Evolutionary conservation across 805 yeast species (phyloP).

Genomic region (Kuraishia borneana): DNA sequence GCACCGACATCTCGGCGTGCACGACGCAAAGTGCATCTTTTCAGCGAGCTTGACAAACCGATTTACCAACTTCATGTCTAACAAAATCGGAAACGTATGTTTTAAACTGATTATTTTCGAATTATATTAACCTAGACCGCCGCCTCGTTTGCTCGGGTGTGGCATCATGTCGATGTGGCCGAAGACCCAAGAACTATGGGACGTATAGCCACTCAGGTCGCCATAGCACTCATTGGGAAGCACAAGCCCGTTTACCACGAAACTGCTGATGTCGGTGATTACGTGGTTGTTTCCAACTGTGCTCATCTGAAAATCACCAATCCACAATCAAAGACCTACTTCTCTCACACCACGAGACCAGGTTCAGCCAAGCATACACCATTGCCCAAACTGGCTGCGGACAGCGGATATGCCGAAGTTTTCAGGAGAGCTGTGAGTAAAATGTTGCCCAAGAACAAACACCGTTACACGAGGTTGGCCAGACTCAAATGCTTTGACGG

Average conservation of each 20-base stretch:
- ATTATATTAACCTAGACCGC: slow-evolving; percentile 31
- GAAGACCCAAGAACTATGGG: slow-evolving; percentile 81
- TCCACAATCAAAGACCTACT: slow-evolving; percentile 73
- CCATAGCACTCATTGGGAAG: slow-evolving; percentile 86
- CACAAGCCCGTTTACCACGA: slow-evolving; percentile 86
- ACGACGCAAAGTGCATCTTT: background rate
- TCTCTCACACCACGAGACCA: slow-evolving; percentile 84
- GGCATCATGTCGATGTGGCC: slow-evolving; percentile 95
- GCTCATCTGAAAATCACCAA: slow-evolving; percentile 76
- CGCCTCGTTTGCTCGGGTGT: slow-evolving; percentile 68
- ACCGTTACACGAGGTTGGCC: slow-evolving; percentile 67
- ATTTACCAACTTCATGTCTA: slow-evolving; percentile 23
- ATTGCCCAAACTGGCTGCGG: slow-evolving; percentile 63
- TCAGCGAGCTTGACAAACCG: background rate
- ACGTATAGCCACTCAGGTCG: slow-evolving; percentile 82
- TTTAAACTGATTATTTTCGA: background rate
- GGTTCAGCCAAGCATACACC: slow-evolving; percentile 79
- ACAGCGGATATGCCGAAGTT: slow-evolving; percentile 84
- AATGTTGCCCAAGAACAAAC: slow-evolving; percentile 89
- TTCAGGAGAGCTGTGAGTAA: slow-evolving; percentile 83
- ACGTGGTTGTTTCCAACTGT: slow-evolving; percentile 93
- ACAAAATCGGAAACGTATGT: slow-evolving; percentile 29
- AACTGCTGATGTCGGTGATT: slow-evolving; percentile 85
- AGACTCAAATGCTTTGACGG: slow-evolving; percentile 86
- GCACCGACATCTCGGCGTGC: background rate